Base-by-base conservation (phyloP, 2,329 filamentous ascomycete species). In the Colletotrichum sp. region DNA sequence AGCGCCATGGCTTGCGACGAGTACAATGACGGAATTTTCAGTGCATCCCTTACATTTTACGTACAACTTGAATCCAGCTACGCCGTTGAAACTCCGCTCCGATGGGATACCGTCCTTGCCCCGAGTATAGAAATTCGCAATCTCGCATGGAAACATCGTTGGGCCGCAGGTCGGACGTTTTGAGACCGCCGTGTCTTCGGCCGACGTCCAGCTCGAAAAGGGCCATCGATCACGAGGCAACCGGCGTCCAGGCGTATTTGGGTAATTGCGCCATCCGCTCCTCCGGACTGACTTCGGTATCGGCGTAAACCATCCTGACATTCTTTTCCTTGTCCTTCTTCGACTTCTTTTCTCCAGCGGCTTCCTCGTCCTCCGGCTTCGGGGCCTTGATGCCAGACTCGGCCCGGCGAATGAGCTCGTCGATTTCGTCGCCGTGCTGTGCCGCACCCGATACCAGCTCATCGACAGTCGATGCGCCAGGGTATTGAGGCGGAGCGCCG, bases 181-280 rank as follows among this genome's bases (percentile, higher is more conserved):
- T 13, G 26, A 32, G 26, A 39, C 13, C 32, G 43, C 57, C 21
- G 30, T 43, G 34, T 36, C 39, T 52, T 39, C 3, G 16, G 32
- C 34, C 57, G n/a, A 67, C 36, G 26, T 57, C 21, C 39, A 30
- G 32, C 10, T 30, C 52, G 60, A 43, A 21, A 26, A 66, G 28
- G 5, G 16, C n/a, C 48, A 55, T 18, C 59, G 57, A 36, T 63
- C 61, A 59, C 57, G 59, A 72, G 48, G 70, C 79, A 34, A 68
- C 76, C 55, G 90, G 90, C 81, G 87, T 87, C 83, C 91, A 94
- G 80, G 93, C 92, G 87, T 98, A 98, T 84, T 92, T 93, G 77
- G 94, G 89, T 86, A 97, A 87, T 82, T 88, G 86, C 32, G 95
- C 94, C 95, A 98, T 96, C 86, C 93, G 95, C 89, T 98, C 96